Evolutionary conservation across 2,329 filamentous ascomycete species (phyloP), one percentile per base, ranked within the genome.

Genomic region (Lasiodiplodia citricola): DNA sequence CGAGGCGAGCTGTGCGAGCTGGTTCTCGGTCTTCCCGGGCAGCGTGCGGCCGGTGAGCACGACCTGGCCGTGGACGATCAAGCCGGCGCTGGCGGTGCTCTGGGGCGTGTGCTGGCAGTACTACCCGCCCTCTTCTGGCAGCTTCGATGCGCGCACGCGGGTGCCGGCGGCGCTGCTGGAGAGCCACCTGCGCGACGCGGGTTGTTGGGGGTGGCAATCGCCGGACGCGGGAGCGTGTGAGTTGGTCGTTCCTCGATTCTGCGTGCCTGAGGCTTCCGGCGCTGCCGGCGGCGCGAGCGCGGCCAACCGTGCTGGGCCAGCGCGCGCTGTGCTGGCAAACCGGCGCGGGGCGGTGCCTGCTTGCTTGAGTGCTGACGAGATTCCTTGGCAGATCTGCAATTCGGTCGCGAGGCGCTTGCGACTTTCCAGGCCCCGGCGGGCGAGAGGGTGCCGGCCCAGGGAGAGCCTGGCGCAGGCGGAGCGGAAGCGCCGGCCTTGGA

Each of bases 61-160:
- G 21, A 80, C 78, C 58, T 82, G 81, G 73, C 81, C 80, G 68
- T 83, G 80, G 81, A 81, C 80, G 18, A 80, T 83, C 74, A 78
- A 79, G 73, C 79, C 80, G 0, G 80, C 79, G 50, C 75, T 83
- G 58, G 77, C 81, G 16, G 80, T 83, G 23, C 73, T 83, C 21
- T 83, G 81, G 80, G 81, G 80, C 28, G 80, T 83, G 5, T 83
- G 81, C 70, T 80, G 78, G 78, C 80, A 80, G 78, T 80, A 77
- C 72, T 79, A 78, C 70, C 14, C 62, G n/a, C 25, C 35, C 2
- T 11, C 16, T 31, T 31, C 44, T 51, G 44, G 44, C 60, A 52
- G 28, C 60, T 38, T 64, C 60, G 44, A 21, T n/a, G 35, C 55
- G 50, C 64, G 54, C 38, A 18, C 64, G 41, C 64, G 65, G 38